Percentiles rank a stretch among this genome's conserved stretches.
Evolutionary conservation across 345 rosid genomes (phyloP).

Genomic region (Carallia pectinifolia): DNA sequence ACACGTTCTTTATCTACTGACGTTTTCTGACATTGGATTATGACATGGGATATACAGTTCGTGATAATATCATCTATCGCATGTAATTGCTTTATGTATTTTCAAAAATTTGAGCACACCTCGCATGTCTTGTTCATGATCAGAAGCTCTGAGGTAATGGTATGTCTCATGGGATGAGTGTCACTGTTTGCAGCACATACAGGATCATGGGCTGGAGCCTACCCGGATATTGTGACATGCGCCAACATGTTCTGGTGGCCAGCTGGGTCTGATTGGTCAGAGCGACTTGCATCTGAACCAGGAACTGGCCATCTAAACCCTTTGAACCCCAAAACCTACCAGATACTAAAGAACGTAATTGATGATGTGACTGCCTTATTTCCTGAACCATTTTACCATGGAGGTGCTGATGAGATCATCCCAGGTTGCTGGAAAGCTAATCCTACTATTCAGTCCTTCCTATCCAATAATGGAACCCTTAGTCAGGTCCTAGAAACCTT

Average conservation of each 20-base stretch:
- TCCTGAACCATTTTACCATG: slow-evolving; percentile 76
- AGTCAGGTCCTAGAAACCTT: slow-evolving; percentile 66
- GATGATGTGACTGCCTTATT: slow-evolving; percentile 44
- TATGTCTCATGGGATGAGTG: not conserved
- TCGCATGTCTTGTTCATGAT: not conserved
- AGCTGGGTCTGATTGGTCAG: slow-evolving; percentile 47
- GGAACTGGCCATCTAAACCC: slow-evolving; percentile 92
- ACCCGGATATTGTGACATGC: slow-evolving; percentile 77
- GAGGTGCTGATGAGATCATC: slow-evolving; percentile 68
- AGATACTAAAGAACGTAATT: slow-evolving; percentile 62
- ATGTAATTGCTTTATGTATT: not conserved
- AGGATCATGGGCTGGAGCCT: slow-evolving; percentile 86
- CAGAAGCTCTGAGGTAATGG: not conserved
- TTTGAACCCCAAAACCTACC: slow-evolving; percentile 61
- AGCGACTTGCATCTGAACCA: slow-evolving; percentile 73
- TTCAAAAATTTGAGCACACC: not conserved
- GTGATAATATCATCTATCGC: not conserved
- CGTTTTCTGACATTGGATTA: no score
- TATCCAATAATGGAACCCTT: slow-evolving; percentile 60
- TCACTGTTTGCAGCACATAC: slow-evolving; percentile 50
- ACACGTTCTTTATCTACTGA: no score
- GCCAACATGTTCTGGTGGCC: slow-evolving; percentile 93
- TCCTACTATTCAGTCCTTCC: slow-evolving; percentile 50
- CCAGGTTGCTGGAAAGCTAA: slow-evolving; percentile 88
- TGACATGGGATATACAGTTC: no score